Evolutionary conservation across 2,329 filamentous ascomycete species (phyloP), one percentile per base, ranked within the genome.

Genomic region (Fusarium sp.): DNA sequence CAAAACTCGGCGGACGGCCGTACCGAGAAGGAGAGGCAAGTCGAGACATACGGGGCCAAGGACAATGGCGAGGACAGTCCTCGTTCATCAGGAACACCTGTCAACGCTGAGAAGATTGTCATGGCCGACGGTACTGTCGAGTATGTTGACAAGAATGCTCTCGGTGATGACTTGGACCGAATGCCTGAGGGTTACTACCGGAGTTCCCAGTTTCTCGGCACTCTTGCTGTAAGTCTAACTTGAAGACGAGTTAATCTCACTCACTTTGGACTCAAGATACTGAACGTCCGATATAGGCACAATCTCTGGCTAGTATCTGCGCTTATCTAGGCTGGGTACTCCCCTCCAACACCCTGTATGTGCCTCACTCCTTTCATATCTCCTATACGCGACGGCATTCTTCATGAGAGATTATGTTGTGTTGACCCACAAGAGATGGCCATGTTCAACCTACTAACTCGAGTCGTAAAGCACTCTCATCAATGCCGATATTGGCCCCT

Each of bases 121-220:
- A 75, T 82, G 58, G 76, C 79, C 13, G 82, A 84, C 64, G 82
- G 81, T 24, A 78, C 78, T 14, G 71, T 83, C 50, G 80, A 83
- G 72, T 77, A 80, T 50, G 75, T 84, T 61, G 81, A 83, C 63
- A 69, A 77, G 5, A 75, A 81, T 33, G 81, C 81, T 42, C 72
- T 84, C n/a, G 82, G 82, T 7, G 82, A 82, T 10, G 78, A 81
- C 5, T 58, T 79, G 7, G 76, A 78, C 7, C 71, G 74, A 11
- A 81, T 84, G 81, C 81, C 81, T 2, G 52, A 57, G 28, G 81
- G 81, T 14, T 83, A 83, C 72, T 83, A 79, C 67, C 72, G 67
- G 31, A 82, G 78, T 48, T 58, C 75, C 4, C 76, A 79, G 43
- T 83, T 83, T 61, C 74, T 83, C 34, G 80, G 81, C 7, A 83